Conservation (phyloP, 495 filamentous ascomycete genomes). For the Aspergillus bridgeri region DNA sequence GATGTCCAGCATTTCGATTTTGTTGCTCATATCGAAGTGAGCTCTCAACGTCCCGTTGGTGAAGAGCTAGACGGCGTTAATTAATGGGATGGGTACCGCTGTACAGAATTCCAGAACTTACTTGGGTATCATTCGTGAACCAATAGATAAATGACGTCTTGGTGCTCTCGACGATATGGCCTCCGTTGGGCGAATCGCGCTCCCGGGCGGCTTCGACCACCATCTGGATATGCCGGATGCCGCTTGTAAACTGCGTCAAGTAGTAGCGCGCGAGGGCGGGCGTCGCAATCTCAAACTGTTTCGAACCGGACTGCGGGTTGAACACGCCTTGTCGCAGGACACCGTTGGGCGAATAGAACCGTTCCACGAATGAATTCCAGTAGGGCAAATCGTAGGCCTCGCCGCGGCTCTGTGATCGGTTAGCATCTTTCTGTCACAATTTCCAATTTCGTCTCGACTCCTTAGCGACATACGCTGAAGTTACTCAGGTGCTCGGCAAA, state of each 20-base stretch:
- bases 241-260: slow-evolving; percentile 77
- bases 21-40: slow-evolving; percentile 65
- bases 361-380: slow-evolving; percentile 73
- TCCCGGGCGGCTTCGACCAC: slow-evolving; percentile 58
- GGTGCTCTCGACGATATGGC: slow-evolving; percentile 59
- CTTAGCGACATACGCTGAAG: slow-evolving; percentile 50
- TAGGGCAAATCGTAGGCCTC: slow-evolving; percentile 59
- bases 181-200: slow-evolving; percentile 53
- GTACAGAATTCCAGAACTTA: slow-evolving; percentile 33
- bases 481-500: slow-evolving; percentile 70
- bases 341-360: slow-evolving; percentile 69
- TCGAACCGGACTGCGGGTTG: slow-evolving; percentile 48
- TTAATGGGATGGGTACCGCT: background rate
- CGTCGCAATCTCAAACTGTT: slow-evolving; percentile 75
- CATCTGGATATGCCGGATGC: slow-evolving; percentile 75
- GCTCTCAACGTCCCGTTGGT: slow-evolving; percentile 59
- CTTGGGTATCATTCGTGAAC: slow-evolving; percentile 68
- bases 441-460: background rate
- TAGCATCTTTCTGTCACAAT: slow-evolving; percentile 15
- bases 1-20: slow-evolving; percentile 70
- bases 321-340: slow-evolving; percentile 64
- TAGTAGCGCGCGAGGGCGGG: slow-evolving; percentile 77
- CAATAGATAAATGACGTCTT: slow-evolving; percentile 68
- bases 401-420: slow-evolving; percentile 46
- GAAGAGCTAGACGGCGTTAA: slow-evolving; percentile 52